Evolutionary conservation across 2,329 filamentous ascomycete species (phyloP).

Genomic region (Penicillium glabrum): DNA sequence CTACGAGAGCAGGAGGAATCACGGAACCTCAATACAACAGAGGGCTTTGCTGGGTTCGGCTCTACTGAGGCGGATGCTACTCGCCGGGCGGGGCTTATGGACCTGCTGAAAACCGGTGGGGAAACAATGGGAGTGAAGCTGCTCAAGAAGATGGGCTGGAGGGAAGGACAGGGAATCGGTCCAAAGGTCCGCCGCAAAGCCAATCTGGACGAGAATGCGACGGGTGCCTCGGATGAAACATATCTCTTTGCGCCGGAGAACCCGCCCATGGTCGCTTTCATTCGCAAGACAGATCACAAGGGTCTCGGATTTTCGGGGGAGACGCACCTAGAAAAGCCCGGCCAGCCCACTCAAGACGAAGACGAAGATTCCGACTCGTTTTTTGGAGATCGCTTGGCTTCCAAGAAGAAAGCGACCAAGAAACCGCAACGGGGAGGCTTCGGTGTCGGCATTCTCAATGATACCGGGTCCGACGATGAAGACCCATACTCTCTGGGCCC

Average conservation of each 20-base stretch:
- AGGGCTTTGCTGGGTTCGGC: slow-evolving; percentile 75
- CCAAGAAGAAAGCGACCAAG: slow-evolving; percentile 51
- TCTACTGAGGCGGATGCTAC: slow-evolving; percentile 58
- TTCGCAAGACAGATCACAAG: slow-evolving; percentile 47
- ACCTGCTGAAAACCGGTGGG: slow-evolving; percentile 69
- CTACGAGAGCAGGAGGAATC: slow-evolving; percentile 81
- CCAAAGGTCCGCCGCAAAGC: slow-evolving; percentile 78
- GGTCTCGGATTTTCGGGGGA: slow-evolving; percentile 49
- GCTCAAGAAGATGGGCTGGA: slow-evolving; percentile 92
- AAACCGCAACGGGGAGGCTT: slow-evolving; percentile 64
- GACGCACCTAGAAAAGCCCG: slow-evolving; percentile 29
- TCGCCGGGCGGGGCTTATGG: slow-evolving; percentile 61
- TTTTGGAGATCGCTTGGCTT: slow-evolving; percentile 35
- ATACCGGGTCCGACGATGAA: slow-evolving; percentile 92
- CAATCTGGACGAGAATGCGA: slow-evolving; percentile 58
- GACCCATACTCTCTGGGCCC: slow-evolving; percentile 92
- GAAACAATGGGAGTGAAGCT: slow-evolving; percentile 87
- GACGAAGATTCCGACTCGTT: slow-evolving; percentile 32
- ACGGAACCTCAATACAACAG: slow-evolving; percentile 69
- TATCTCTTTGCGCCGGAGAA: slow-evolving; percentile 88
- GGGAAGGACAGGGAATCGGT: slow-evolving; percentile 87
- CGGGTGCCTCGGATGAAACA: slow-evolving; percentile 45
- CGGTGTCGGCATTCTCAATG: slow-evolving; percentile 85
- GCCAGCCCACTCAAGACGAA: slow-evolving; percentile 11
- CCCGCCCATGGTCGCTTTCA: slow-evolving; percentile 59